Conservation (phyloP, 768 basidiomycete species). For the Tylopilus rubrobrunneus region DNA sequence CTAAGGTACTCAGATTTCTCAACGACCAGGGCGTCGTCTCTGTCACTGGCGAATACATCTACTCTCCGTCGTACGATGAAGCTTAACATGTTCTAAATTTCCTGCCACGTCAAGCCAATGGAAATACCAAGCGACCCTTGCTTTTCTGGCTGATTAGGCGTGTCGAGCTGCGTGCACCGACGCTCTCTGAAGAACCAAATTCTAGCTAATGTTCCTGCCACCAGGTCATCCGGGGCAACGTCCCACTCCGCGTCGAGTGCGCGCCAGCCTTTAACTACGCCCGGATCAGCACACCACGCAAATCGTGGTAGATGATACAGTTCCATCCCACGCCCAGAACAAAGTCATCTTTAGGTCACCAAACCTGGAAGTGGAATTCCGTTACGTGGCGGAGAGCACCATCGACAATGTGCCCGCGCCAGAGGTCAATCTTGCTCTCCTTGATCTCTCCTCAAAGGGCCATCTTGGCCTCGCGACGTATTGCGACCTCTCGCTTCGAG, state of each 20-base stretch:
- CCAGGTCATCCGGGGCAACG: constrained; percentile 75
- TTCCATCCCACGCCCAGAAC: constrained; percentile 39
- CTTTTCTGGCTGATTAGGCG: constrained; percentile 83
- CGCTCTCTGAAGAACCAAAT: background rate
- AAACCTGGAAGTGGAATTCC: constrained; percentile 63
- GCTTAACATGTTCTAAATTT: constrained; percentile 51
- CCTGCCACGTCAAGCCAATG: constrained; percentile 58
- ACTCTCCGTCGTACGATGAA: background rate
- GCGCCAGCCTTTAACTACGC: constrained; percentile 98
- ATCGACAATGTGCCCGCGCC: constrained; percentile 52
- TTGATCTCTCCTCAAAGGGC: constrained; percentile 67
- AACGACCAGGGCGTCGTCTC: constrained; percentile 83
- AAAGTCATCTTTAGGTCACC: constrained; percentile 64
- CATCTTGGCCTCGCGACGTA: constrained; percentile 68
- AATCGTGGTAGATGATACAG: constrained; percentile 47
- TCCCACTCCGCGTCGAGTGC: constrained; percentile 83
- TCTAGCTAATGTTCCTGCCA: background rate
- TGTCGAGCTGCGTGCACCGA: constrained; percentile 50
- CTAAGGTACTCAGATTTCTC: constrained; percentile 51
- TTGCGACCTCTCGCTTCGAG: constrained; percentile 57
- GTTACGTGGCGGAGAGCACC: constrained; percentile 62
- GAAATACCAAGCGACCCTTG: constrained; percentile 51
- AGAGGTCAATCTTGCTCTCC: constrained; percentile 48
- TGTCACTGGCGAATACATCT: constrained; percentile 59
- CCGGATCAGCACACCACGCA: constrained; percentile 65